Conservation (phyloP, 208 protist species). For the Wallacemonas rigidus region DNA sequence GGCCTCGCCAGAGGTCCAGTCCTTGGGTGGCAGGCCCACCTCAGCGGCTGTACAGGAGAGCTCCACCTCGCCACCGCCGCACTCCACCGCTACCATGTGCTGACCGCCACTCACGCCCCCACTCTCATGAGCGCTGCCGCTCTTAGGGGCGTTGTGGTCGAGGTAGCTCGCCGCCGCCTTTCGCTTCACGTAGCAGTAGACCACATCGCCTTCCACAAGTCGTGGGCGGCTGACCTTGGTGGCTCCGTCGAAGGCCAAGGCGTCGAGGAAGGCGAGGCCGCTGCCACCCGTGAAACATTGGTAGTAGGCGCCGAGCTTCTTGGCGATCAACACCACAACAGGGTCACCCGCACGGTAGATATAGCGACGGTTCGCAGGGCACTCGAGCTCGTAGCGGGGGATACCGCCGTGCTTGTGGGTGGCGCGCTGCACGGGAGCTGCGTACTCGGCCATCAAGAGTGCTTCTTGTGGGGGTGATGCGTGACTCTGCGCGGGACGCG, state of each 20-base stretch:
- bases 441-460: slow-evolving; percentile 61
- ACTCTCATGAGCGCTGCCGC: background rate
- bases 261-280: slow-evolving; percentile 60
- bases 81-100: background rate
- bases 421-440: slow-evolving; percentile 47
- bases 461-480: slow-evolving; percentile 11
- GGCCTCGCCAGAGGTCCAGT: slow-evolving; percentile 83
- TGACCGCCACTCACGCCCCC: slow-evolving; percentile 14
- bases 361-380: slow-evolving; percentile 68
- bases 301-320: slow-evolving; percentile 58
- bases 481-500: background rate
- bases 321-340: slow-evolving; percentile 66
- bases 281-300: slow-evolving; percentile 63
- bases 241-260: slow-evolving; percentile 82
- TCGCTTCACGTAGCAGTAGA: slow-evolving; percentile 80
- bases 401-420: slow-evolving; percentile 14
- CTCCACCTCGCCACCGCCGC: slow-evolving; percentile 49
- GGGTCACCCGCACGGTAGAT: slow-evolving; percentile 52
- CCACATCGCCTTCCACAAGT: slow-evolving; percentile 66
- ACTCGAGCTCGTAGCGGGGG: slow-evolving; percentile 43
- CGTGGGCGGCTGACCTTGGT: slow-evolving; percentile 80
- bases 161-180: slow-evolving; percentile 24
- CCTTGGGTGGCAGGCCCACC: slow-evolving; percentile 68
- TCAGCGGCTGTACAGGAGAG: slow-evolving; percentile 75
- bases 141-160: slow-evolving; percentile 12